A percentile compares a stretch with the other conserved stretches of the same genome.
phyloP scores from a whole-genome alignment of 805 yeast genomes.

The Cyberlindnera nakhonratchasimensis region DNA sequence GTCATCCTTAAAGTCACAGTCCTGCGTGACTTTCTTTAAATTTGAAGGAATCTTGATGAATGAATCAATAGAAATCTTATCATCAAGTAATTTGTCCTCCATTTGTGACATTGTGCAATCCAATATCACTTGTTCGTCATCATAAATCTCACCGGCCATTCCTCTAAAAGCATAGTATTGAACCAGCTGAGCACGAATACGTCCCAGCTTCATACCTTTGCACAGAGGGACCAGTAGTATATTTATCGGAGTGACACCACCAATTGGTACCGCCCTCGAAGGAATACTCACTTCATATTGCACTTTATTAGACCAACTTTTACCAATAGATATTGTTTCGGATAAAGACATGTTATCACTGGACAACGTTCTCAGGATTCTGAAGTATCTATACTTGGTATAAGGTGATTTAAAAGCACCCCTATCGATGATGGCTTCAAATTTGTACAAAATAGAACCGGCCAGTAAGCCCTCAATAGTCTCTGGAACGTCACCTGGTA shows the following conservation, averaged over 20 bases:
- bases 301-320: constrained; percentile 84
- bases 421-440: constrained; percentile 79
- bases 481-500: constrained; percentile 79
- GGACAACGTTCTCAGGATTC: constrained; percentile 79
- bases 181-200: constrained; percentile 58
- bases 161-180: constrained; percentile 65
- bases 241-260: constrained; percentile 66
- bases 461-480: constrained; percentile 86
- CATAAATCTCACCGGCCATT: constrained; percentile 48
- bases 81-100: constrained; percentile 40
- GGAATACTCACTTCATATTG: constrained; percentile 87
- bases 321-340: constrained; percentile 87
- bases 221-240: constrained; percentile 71
- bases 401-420: constrained; percentile 44
- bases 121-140: constrained; percentile 57
- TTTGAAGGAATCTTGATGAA: constrained; percentile 63
- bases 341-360: constrained; percentile 67
- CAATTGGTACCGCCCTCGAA: constrained; percentile 81
- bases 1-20: constrained; percentile 64
- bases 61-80: constrained; percentile 62
- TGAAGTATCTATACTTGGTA: constrained; percentile 53
- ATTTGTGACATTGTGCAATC: constrained; percentile 47
- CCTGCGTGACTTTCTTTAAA: constrained; percentile 74
- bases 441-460: constrained; percentile 65
- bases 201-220: constrained; percentile 73